Conservation (phyloP, 2,329 filamentous ascomycete genomes). For the Periconia sp. region DNA sequence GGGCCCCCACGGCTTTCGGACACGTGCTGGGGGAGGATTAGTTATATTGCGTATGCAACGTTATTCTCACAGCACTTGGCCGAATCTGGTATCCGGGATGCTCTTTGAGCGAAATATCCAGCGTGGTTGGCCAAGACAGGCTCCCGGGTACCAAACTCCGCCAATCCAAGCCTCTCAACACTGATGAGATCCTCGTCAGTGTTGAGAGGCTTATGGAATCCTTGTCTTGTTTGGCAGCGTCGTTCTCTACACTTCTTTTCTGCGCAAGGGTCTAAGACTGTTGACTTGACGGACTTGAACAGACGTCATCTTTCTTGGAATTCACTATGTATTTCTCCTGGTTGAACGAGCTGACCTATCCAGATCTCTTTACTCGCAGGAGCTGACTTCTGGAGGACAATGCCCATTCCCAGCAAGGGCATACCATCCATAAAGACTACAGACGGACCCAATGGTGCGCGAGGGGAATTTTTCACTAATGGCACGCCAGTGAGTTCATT, state of each 20-base stretch:
- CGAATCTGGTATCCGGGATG: not conserved
- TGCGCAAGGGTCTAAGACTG: no score
- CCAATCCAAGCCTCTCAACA: no score
- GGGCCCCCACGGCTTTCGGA: slow-evolving; percentile 2
- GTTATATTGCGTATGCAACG: slow-evolving; percentile 9
- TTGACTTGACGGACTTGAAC: no score
- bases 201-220: no score
- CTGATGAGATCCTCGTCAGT: no score
- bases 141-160: not conserved
- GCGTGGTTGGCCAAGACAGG: not conserved
- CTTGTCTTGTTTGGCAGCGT: no score
- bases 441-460: slow-evolving; percentile 73
- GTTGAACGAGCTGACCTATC: slow-evolving; percentile 25
- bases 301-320: no score
- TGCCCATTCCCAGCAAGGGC: slow-evolving; percentile 63
- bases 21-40: not conserved
- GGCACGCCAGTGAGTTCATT: slow-evolving; percentile 47
- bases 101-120: not conserved
- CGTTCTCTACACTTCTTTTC: no score
- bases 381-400: slow-evolving; percentile 74
- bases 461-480: slow-evolving; percentile 71
- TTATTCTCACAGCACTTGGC: slow-evolving; percentile 6
- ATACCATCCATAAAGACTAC: slow-evolving; percentile 70
- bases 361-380: slow-evolving; percentile 53
- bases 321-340: no score